A percentile compares a stretch with the other conserved stretches of the same genome.
These are phyloP conservation scores for Melanomma pulvis-pyrius DNA, from an alignment of 495 filamentous ascomycete species.

Conservation along the genomic window DNA sequence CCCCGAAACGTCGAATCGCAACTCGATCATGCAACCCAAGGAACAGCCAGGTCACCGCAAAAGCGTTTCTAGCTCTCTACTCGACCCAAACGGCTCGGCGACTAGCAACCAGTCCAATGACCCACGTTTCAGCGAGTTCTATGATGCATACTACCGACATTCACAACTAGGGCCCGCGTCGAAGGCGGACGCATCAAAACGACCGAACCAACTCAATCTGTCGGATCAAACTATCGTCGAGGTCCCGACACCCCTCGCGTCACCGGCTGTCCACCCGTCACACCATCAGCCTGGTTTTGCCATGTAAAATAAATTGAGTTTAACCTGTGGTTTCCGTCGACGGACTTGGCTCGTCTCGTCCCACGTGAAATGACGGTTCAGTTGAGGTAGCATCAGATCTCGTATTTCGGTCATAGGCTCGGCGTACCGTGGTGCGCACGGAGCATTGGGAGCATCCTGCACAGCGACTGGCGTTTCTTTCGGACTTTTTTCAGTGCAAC, in stretches of 20 bases:
- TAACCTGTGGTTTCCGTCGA: background rate
- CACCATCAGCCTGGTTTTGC: conserved; percentile 18
- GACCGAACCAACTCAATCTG: conserved; percentile 13
- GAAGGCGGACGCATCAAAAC: conserved; percentile 12
- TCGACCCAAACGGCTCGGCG: conserved; percentile 13
- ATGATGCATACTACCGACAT: conserved; percentile 38
- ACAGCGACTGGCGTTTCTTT: conserved; percentile 26
- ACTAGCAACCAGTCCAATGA: conserved; percentile 10
- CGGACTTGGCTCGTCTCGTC: background rate
- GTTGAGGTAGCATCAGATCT: background rate
- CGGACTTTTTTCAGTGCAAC: background rate
- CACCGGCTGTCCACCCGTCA: conserved; percentile 6
- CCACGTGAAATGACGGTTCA: background rate
- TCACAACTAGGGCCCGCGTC: conserved; percentile 19
- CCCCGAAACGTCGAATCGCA: conserved; percentile 18
- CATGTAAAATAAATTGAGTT: background rate
- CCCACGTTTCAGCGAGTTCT: conserved; percentile 37
- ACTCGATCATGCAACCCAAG: conserved; percentile 7
- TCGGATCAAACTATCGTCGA: conserved; percentile 32
- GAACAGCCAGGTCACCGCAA: conserved; percentile 2
- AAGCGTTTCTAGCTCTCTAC: conserved; percentile 14
- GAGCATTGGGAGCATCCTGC: background rate
- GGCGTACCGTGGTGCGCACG: conserved; percentile 3
- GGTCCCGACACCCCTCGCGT: conserved; percentile 28
- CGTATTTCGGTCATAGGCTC: background rate